Base-by-base conservation (phyloP, 2,329 filamentous ascomycete genomes). In the Calonectria hongkongensis region DNA sequence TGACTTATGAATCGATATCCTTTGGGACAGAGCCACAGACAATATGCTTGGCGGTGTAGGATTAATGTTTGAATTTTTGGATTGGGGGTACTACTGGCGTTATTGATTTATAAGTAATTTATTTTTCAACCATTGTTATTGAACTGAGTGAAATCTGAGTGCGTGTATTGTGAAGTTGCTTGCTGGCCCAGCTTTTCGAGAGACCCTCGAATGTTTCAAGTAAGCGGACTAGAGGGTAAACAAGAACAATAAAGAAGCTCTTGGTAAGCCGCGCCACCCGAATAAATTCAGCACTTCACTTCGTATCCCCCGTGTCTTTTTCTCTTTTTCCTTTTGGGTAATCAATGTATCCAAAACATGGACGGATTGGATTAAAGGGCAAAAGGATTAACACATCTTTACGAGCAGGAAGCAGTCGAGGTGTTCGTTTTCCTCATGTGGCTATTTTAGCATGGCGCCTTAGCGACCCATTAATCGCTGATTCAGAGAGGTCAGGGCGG, bases 1-100 rank as follows among this genome's bases (percentile, higher is more conserved):
- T 77, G 78, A 80, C 56, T 64, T 66, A 78, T 75, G 78, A 79
- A 73, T 72, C 51, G 69, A 77, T 58, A 73, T 75, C 69, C 41
- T 39, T 21, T 33, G 66, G 28, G 43, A 68, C n/a, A 27, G 45
- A 50, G 60, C 60, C 66, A 62, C 21, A 48, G 21, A 45, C 25
- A 60, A 60, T 64, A 58, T 70, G 66, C 51, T 39, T 65, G 74
- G 60, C 48, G 62, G 50, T 66, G 68, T 58, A 51, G 68, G 73
- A 60, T 68, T 76, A 67, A 66, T 72, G 63, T 67, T 65, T 70
- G 39, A 21, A 13, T 62, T 73, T 72, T 68, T 75, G 56, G 39
- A 72, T 64, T 68, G 67, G 72, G 72, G 68, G 69, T 75, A 71
- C 68, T 50, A 39, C 25, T 65, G 41, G 74, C 71, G 76, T 76